Evolutionary conservation across 2,329 filamentous ascomycete species (phyloP).

Genomic region (Dichotomopilus funicola): DNA sequence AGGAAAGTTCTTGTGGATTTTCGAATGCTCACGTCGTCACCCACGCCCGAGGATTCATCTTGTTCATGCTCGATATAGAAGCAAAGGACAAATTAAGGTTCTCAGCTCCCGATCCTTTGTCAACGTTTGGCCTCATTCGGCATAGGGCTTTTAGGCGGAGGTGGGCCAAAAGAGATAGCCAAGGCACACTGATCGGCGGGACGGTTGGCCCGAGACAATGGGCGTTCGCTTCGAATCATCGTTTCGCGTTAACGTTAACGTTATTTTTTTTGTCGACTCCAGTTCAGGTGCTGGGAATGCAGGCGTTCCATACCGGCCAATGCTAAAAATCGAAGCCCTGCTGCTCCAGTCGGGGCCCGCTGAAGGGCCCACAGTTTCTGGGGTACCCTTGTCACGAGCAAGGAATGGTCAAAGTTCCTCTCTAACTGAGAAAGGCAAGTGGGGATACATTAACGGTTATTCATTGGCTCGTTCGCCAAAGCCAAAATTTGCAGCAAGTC

Average conservation of each 20-base stretch:
- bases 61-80: constrained; percentile 3
- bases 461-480: constrained; percentile 9
- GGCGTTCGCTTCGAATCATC: neutral
- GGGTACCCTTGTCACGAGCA: neutral
- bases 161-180: neutral
- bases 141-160: neutral
- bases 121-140: neutral
- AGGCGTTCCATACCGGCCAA: no score
- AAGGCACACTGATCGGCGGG: constrained; percentile 10
- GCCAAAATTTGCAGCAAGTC: constrained; percentile 11
- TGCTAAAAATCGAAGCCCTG: neutral
- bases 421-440: neutral
- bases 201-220: constrained; percentile 12
- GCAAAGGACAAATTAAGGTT: neutral
- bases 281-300: no score
- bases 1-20: no score
- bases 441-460: neutral
- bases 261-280: neutral
- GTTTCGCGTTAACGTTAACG: neutral
- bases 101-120: constrained; percentile 6
- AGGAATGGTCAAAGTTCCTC: neutral
- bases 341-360: neutral
- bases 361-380: neutral
- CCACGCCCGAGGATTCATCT: neutral
- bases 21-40: neutral